Base-by-base conservation (phyloP, 164 flowering plant species). In the Vitis vinifera region DNA sequence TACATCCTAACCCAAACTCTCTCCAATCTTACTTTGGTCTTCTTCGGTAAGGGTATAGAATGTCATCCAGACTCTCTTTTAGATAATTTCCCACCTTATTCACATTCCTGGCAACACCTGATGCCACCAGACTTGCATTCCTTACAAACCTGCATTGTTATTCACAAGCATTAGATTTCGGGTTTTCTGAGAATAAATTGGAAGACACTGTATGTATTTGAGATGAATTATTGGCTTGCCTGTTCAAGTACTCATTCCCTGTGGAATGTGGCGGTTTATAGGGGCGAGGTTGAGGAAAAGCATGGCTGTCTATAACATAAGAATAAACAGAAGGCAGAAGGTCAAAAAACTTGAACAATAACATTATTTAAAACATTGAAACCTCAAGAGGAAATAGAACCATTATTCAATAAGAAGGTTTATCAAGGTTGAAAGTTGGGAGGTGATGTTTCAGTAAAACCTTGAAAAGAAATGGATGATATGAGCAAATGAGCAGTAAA, bases 51-150 rank as follows among this genome's bases (percentile, higher is more conserved):
- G 95, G 91, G 63, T 84, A 90, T 10, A 90, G 74, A 27, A 88
- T 84, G 72, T 90, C 89, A 61, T 91, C 91, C 9, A 92, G n/a
- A 62, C 77, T 79, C 62, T 80, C 85, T 78, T 92, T 90, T 59
- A 92, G 55, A 63, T 85, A 80, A 72, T 78, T 83, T 15, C 92
- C 85, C 3, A 87, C 89, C 79, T 71, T 84, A 13, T 81, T 78
- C 82, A 84, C 62, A 73, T 92, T 90, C 81, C 82, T 82, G 37
- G 81, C 89, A 53, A 90, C 94, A 19, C 97, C 93, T 9, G 84
- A 78, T 10, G 93, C 93, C 17, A 92, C 92, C 55, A 92, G 78
- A 53, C 81, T 68, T 14, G 94, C 93, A 73, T 86, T 92, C 73
- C 92, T 82, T 30, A 80, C 82, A 70, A 88, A 90, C 85, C 97